Base-by-base conservation (phyloP, 2,329 filamentous ascomycete species). In the Cercospora sp. region DNA sequence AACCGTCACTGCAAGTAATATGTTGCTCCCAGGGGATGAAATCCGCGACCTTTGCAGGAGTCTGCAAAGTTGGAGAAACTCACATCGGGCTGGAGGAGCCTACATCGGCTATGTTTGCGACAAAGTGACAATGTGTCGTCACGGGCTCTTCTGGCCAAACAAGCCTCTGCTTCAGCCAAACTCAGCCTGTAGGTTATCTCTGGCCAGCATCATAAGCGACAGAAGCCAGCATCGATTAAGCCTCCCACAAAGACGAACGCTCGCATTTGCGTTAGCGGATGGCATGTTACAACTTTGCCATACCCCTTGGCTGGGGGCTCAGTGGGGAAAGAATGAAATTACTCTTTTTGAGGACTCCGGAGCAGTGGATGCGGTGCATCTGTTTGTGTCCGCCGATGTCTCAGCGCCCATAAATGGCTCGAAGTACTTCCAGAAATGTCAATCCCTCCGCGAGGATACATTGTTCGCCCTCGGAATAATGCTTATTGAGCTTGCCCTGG, bases 401-500 rank as follows among this genome's bases (percentile, higher is more conserved):
- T 24, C 21, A 28, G 32, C 18, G 26, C 32, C 30, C 6, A 3
- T 24, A 6, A 9, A 13, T 28, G 30, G n/a, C 18, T 32, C 12
- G 13, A n/a, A n/a, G 7, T 65, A 65, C 32, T 65, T 65, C 55
- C 26, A n/a, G 10, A 26, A 28, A 26, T 65, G 63, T 16, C 53
- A 21, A n/a, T 21, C 55, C 5, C 77, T 78, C n/a, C 69, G 72
- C 0, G 79, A 79, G 49, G 71, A 74, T 34, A 74, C 76, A 0
- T 45, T 80, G 3, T 80, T 79, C 58, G 75, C 77, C 0, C 68
- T 80, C 0, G 78, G 78, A 0, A 67, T 80, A 1, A 65, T 78
- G 13, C 73, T 80, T 3, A 77, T 79, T 28, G 77, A 80, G 65
- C 73, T 81, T 3, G 79, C 77, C 70, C 74, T 77, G 53, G 70